Evolutionary conservation across 2,329 filamentous ascomycete genomes (phyloP).

Genomic region (Trichoderma arundinaceum): DNA sequence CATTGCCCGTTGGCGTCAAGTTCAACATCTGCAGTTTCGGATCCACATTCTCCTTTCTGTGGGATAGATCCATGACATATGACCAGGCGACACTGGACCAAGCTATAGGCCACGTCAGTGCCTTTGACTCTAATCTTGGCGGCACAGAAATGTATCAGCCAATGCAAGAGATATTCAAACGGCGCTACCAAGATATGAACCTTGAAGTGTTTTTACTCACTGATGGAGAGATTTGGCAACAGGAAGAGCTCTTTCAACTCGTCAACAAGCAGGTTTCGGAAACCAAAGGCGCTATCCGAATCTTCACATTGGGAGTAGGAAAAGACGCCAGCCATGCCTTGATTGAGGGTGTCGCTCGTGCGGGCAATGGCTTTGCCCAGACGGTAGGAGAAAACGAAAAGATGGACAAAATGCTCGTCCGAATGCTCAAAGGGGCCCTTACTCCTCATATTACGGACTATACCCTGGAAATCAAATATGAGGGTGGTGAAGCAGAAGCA

Average conservation of each 20-base stretch:
- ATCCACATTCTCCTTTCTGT: constrained; percentile 52
- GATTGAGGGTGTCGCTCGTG: constrained; percentile 60
- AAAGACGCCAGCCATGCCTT: constrained; percentile 56
- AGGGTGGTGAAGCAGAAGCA: neutral
- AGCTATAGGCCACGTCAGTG: constrained; percentile 51
- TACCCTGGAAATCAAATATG: constrained; percentile 66
- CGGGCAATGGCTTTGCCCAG: constrained; percentile 65
- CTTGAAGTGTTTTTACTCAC: constrained; percentile 62
- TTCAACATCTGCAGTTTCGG: constrained; percentile 78
- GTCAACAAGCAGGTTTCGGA: constrained; percentile 49
- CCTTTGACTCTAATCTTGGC: constrained; percentile 55
- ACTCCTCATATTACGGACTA: constrained; percentile 70
- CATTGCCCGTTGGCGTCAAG: constrained; percentile 64
- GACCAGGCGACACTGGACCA: constrained; percentile 50
- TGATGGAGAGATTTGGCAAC: constrained; percentile 61
- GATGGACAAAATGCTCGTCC: constrained; percentile 70
- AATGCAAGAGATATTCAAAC: constrained; percentile 51
- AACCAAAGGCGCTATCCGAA: constrained; percentile 52
- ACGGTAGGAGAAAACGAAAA: constrained; percentile 66
- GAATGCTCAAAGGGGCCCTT: constrained; percentile 75
- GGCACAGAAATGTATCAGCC: constrained; percentile 60
- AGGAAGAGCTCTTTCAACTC: constrained; percentile 51
- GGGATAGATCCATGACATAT: constrained; percentile 54
- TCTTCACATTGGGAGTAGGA: constrained; percentile 64
- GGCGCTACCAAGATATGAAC: constrained; percentile 52